Conservation (phyloP, 805 yeast genomes). For the Ogataea ramenticola region DNA sequence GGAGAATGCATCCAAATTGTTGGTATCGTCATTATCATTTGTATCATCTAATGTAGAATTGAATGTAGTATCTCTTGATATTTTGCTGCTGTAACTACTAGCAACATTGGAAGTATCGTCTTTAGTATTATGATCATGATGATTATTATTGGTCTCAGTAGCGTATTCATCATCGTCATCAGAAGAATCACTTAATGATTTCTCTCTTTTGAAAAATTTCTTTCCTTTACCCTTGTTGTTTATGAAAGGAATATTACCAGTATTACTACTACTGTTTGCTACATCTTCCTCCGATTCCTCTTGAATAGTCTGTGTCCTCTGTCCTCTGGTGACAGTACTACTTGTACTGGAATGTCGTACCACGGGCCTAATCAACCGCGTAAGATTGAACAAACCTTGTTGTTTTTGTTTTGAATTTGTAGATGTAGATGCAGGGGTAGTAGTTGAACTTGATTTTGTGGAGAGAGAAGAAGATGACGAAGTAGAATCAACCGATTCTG, state of each 20-base stretch:
- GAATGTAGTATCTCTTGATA: neutral
- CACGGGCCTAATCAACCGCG: slow-evolving; percentile 7
- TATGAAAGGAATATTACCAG: neutral
- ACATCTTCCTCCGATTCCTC: slow-evolving; percentile 4
- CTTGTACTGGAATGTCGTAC: neutral
- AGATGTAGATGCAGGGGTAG: neutral
- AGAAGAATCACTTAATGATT: neutral
- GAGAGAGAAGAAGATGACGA: neutral
- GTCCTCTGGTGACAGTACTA: neutral
- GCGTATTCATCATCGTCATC: neutral
- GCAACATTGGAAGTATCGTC: neutral
- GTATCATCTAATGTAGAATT: neutral
- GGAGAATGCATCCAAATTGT: slow-evolving; percentile 2
- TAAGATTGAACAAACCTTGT: slow-evolving; percentile 6
- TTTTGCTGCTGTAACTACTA: neutral
- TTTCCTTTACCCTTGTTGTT: neutral
- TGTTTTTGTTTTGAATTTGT: slow-evolving; percentile 2
- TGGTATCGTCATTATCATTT: neutral
- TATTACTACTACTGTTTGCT: neutral
- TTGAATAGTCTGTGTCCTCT: slow-evolving; percentile 1
- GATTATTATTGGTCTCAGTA: neutral
- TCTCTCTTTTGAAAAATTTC: neutral
- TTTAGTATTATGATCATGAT: neutral
- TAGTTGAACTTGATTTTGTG: neutral
- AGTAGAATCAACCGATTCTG: neutral